These are phyloP conservation scores for Xylaria intraflava DNA, from an alignment of 495 filamentous ascomycete species.

Conservation along the genomic window DNA sequence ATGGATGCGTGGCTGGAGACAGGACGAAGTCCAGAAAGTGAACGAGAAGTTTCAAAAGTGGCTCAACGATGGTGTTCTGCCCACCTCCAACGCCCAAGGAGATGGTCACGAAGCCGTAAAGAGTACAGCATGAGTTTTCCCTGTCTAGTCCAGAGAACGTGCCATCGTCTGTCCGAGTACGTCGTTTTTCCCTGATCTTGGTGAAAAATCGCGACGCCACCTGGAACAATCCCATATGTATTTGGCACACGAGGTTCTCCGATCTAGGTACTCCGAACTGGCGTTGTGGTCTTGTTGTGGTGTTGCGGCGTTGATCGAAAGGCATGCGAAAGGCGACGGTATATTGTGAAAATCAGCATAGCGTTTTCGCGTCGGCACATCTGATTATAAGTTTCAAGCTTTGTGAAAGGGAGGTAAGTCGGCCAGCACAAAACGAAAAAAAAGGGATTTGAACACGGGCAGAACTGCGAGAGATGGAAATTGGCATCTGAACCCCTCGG, in stretches of 20 bases:
- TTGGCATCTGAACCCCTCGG: too few species aligned
- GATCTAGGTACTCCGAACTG: background rate
- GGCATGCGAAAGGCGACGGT: too few species aligned
- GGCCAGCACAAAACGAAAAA: too few species aligned
- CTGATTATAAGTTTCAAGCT: too few species aligned
- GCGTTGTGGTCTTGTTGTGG: background rate
- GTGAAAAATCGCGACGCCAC: background rate
- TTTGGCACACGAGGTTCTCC: background rate
- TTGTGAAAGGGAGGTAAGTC: too few species aligned
- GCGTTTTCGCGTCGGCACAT: too few species aligned
- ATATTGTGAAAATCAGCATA: too few species aligned
- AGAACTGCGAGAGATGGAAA: too few species aligned
- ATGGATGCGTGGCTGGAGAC: conserved; percentile 67
- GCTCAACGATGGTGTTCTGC: conserved; percentile 33
- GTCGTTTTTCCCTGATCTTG: background rate
- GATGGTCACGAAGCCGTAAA: conserved; percentile 23
- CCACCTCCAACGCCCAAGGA: conserved; percentile 7
- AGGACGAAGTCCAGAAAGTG: conserved; percentile 62
- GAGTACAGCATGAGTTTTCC: conserved; percentile 11
- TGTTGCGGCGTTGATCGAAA: too few species aligned
- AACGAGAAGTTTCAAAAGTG: conserved; percentile 56
- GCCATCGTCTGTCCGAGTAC: background rate
- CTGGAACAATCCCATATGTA: background rate
- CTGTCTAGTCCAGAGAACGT: background rate
- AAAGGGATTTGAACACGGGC: too few species aligned